Conservation (phyloP, 2,329 filamentous ascomycete genomes). For the Sclerotinia sclerotiorum region DNA sequence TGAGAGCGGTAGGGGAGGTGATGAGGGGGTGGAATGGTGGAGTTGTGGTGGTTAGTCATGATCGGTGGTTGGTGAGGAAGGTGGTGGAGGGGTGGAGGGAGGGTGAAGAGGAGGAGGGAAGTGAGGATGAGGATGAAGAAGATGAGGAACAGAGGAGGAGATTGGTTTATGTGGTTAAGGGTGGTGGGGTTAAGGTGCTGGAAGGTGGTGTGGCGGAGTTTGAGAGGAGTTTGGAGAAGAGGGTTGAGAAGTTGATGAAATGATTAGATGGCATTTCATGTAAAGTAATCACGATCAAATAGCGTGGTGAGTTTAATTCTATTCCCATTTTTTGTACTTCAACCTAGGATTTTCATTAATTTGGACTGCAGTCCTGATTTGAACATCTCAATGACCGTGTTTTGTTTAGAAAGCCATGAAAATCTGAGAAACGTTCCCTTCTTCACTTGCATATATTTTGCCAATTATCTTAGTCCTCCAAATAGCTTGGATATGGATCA, state of each 20-base stretch:
- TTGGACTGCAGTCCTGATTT: background rate
- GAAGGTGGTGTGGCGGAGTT: constrained; percentile 64
- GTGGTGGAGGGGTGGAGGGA: constrained; percentile 64
- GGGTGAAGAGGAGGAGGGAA: constrained; percentile 45
- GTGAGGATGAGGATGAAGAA: constrained; percentile 49
- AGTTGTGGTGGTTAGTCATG: constrained; percentile 75
- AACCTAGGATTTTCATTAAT: accelerated
- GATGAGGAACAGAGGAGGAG: constrained; percentile 51
- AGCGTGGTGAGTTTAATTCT: background rate
- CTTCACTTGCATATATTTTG: background rate
- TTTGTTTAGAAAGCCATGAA: background rate
- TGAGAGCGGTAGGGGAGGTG: constrained; percentile 67
- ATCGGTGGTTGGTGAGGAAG: constrained; percentile 75
- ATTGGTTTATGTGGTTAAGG: constrained; percentile 59
- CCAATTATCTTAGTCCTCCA: background rate
- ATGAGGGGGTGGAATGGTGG: constrained; percentile 70
- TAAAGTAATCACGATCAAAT: background rate
- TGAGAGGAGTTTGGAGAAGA: constrained; percentile 61
- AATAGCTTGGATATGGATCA: background rate
- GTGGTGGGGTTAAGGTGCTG: constrained; percentile 56
- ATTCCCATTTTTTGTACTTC: too few relatives aligned
- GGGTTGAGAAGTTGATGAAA: constrained; percentile 48
- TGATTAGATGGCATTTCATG: background rate
- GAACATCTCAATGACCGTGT: accelerated
- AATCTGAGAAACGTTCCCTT: background rate